These are phyloP conservation scores for Mesotaenium endlicherianum DNA, from an alignment of 139 green algal species.

Conservation along the genomic window DNA sequence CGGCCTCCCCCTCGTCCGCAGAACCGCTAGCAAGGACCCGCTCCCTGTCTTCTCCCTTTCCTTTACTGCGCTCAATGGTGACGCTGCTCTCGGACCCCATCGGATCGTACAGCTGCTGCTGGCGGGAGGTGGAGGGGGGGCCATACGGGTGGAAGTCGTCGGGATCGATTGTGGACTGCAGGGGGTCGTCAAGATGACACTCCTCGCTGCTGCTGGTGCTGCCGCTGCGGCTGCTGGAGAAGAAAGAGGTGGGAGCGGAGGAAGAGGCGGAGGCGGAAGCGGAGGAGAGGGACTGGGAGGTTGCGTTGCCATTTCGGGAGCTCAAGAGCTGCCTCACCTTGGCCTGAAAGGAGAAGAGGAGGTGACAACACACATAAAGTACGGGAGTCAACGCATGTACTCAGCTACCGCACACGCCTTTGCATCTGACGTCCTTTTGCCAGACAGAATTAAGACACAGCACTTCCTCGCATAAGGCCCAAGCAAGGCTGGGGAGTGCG, in stretches of 20 bases:
- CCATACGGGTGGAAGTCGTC: not conserved
- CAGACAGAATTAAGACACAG: too few species aligned
- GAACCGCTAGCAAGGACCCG: too few species aligned
- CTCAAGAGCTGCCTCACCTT: not conserved
- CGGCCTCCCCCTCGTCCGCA: not conserved
- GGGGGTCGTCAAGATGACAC: not conserved
- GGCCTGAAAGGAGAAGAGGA: too few species aligned
- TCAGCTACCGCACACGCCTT: not conserved
- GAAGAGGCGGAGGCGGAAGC: not conserved
- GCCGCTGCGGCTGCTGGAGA: not conserved
- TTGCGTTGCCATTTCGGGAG: not conserved
- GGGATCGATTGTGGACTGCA: not conserved
- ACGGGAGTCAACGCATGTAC: too few species aligned
- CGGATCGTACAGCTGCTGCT: not conserved
- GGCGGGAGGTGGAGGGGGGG: not conserved
- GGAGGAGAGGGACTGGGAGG: not conserved
- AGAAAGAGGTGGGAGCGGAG: not conserved
- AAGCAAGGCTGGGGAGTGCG: too few species aligned
- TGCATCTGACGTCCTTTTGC: too few species aligned
- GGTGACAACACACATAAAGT: too few species aligned
- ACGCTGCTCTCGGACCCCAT: not conserved
- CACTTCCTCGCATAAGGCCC: too few species aligned
- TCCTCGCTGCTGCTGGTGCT: not conserved
- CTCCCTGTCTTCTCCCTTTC: not conserved
- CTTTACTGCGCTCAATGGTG: not conserved